These are phyloP conservation scores for Ceratopteris richardii DNA, from an alignment of 75 land plant genomes.

Conservation along the genomic window DNA sequence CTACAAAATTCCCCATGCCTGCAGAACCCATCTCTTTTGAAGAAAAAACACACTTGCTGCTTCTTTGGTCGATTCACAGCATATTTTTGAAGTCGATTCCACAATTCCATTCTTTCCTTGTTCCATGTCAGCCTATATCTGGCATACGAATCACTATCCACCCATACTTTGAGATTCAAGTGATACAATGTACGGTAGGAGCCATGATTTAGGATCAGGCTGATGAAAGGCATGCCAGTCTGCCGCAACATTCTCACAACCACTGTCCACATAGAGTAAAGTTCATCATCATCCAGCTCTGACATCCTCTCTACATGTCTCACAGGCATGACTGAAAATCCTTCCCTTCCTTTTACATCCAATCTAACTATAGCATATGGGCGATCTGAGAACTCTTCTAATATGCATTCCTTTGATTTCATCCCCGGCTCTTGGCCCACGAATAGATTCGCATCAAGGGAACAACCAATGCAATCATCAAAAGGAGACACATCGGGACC, in stretches of 20 bases:
- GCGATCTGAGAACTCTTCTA: conserved; percentile 13
- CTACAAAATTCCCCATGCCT: neutral
- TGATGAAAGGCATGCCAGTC: conserved; percentile 3
- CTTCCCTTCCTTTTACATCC: conserved; percentile 19
- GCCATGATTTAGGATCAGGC: conserved; percentile 27
- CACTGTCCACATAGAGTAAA: conserved; percentile 13
- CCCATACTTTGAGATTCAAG: conserved; percentile 29
- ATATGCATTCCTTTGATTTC: conserved; percentile 15
- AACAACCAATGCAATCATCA: conserved; percentile 20
- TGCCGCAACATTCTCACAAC: conserved; percentile 14
- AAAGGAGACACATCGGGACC: conserved; percentile 1
- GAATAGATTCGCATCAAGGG: conserved; percentile 7
- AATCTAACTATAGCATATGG: conserved; percentile 8
- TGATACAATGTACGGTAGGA: conserved; percentile 24
- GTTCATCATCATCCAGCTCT: conserved; percentile 21
- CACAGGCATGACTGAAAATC: conserved; percentile 16
- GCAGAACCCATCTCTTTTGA: neutral
- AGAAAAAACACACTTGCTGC: neutral
- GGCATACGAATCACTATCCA: conserved; percentile 2
- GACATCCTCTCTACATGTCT: conserved; percentile 20
- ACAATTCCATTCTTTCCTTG: conserved; percentile 11
- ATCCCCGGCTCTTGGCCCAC: conserved; percentile 6
- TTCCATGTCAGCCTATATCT: conserved; percentile 9
- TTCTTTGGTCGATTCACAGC: neutral
- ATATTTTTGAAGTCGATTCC: conserved; percentile 5